These are phyloP conservation scores for Ceratocystis harringtonii DNA, from an alignment of 2,329 filamentous ascomycete genomes.

Conservation along the genomic window DNA sequence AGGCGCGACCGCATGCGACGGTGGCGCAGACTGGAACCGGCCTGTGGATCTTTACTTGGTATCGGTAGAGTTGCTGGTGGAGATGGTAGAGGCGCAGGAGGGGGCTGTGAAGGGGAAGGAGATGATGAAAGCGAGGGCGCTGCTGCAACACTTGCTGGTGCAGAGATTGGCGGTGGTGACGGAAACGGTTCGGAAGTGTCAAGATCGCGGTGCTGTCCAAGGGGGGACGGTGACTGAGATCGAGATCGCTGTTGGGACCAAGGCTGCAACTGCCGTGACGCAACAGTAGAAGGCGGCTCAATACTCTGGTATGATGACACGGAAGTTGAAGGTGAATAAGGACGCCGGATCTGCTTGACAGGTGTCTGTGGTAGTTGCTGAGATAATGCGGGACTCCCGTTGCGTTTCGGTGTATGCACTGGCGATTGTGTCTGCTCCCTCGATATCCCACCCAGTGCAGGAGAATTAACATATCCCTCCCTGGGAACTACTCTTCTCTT, in stretches of 20 bases:
- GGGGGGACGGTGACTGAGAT: background rate
- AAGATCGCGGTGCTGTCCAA: background rate
- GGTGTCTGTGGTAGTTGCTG: conserved; percentile 6
- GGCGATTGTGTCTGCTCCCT: background rate
- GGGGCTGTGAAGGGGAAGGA: background rate
- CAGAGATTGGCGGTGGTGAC: background rate
- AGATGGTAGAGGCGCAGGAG: background rate
- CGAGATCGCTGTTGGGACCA: background rate
- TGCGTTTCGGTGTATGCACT: background rate
- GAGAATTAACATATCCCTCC: background rate
- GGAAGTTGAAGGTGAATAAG: conserved; percentile 6
- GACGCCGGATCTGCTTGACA: conserved; percentile 12
- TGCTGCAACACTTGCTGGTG: background rate
- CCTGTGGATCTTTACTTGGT: background rate
- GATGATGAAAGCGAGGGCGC: background rate
- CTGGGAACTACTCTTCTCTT: background rate
- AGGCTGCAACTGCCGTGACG: background rate
- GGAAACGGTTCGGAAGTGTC: background rate
- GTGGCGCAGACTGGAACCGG: conserved; percentile 1
- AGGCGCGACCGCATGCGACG: conserved; percentile 11
- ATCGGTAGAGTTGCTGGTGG: background rate
- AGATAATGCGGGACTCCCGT: background rate
- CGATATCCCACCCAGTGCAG: background rate
- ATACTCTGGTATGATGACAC: background rate
- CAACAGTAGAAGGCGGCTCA: background rate